Percentiles rank a stretch among this genome's conserved stretches.
Conservation (phyloP, 148 eudicot species). For the Agrostemma githago region DNA sequence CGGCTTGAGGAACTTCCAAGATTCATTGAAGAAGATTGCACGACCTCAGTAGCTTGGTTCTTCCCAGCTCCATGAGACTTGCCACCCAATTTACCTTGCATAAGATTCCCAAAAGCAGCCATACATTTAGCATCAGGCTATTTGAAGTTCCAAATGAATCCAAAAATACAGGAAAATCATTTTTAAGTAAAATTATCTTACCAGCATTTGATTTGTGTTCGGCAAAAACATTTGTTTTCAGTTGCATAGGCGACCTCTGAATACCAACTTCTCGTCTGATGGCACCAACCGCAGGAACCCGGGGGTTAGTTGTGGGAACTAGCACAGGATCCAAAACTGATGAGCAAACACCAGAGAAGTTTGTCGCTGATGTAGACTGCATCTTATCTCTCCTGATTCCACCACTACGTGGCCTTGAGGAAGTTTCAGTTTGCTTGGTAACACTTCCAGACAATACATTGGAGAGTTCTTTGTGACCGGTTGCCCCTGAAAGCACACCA, state of each 20-base stretch:
- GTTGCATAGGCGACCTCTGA: constrained; percentile 33
- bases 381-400: constrained; percentile 27
- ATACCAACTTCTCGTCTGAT: constrained; percentile 45
- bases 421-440: constrained; percentile 24
- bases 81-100: constrained; percentile 39
- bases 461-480: constrained; percentile 22
- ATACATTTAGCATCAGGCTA: background rate
- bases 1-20: constrained; percentile 47
- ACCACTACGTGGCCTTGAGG: constrained; percentile 26
- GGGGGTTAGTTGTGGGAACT: constrained; percentile 42
- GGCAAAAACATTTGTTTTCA: constrained; percentile 24
- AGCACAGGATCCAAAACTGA: constrained; percentile 59
- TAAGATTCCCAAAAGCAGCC: constrained; percentile 29
- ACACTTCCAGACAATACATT: constrained; percentile 29
- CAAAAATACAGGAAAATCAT: background rate
- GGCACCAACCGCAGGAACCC: constrained; percentile 41
- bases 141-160: background rate
- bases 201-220: constrained; percentile 47
- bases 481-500: constrained; percentile 39
- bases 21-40: constrained; percentile 27
- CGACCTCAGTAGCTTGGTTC: constrained; percentile 38
- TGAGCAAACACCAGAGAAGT: constrained; percentile 37
- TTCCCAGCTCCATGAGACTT: constrained; percentile 45
- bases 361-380: constrained; percentile 26
- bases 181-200: constrained; percentile 13